Evolutionary conservation across 257 asterid genomes (phyloP).

Genomic region (Gardenia jasminoides): DNA sequence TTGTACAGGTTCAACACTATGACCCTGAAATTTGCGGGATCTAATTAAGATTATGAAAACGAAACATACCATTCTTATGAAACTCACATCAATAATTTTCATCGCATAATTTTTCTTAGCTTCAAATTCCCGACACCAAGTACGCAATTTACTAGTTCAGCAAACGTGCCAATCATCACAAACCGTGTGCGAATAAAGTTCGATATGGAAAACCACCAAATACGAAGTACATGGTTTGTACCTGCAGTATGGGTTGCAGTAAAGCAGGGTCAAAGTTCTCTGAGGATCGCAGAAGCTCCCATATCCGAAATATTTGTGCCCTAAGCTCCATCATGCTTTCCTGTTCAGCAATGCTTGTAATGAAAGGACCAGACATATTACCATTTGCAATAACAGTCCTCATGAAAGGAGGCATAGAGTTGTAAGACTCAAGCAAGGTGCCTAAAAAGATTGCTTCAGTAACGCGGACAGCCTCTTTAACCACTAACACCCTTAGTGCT

Average conservation of each 20-base stretch:
- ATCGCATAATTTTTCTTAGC: neutral
- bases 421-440: slow-evolving; percentile 70
- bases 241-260: slow-evolving; percentile 89
- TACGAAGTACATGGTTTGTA: slow-evolving; percentile 22
- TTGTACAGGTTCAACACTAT: neutral
- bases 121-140: neutral
- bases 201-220: neutral
- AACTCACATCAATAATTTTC: neutral
- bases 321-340: slow-evolving; percentile 83
- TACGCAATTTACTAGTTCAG: neutral
- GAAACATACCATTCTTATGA: neutral
- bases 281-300: slow-evolving; percentile 79
- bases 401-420: slow-evolving; percentile 50
- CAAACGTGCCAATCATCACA: neutral
- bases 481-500: slow-evolving; percentile 70
- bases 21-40: neutral
- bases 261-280: slow-evolving; percentile 79
- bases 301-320: slow-evolving; percentile 84
- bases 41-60: neutral
- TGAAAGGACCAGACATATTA: slow-evolving; percentile 54
- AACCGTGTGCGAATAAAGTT: slow-evolving; percentile 6
- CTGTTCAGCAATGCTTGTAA: slow-evolving; percentile 55
- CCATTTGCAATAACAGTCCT: slow-evolving; percentile 52
- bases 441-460: slow-evolving; percentile 85
- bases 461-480: slow-evolving; percentile 81